Base-by-base conservation (phyloP, 805 yeast genomes). In the Ogataea populi-albae region DNA sequence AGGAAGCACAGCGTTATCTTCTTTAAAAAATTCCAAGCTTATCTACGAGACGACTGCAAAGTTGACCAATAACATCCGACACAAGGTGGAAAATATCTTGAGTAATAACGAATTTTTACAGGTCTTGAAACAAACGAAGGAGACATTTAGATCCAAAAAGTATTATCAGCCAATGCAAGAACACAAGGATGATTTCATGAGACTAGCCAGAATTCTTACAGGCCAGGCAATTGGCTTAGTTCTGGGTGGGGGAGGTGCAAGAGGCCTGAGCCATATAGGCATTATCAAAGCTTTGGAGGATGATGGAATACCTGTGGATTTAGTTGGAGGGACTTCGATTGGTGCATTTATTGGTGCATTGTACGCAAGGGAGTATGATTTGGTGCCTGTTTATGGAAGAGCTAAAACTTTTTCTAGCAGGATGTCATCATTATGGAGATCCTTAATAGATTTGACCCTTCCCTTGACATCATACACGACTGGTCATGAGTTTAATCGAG, bases 161-260 rank as follows among this genome's bases (percentile, higher is more conserved):
- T 54, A 55, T 30, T 59, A 59, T 28, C 58, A 52, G 23, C 59
- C 68, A 2, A 57, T 59, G 39, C 71, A 68, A 47, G 64, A 75
- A 9, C 88, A 85, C 55, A 89, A 89, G 57, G 83, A 81, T 56
- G 98, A 91, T 57, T 93, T 93, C 57, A 68, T 86, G 59, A 71
- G 98, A 38, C 62, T 91, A 23, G 98, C 98, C 0, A 72, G 98
- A 51, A 74, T 93, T 6, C 62, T 91, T 11, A 85, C 96, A 0
- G 96, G 95, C 6, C 87, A 88, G 55, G 96, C 96, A 0, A 85
- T 93, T 26, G 98, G 98, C 0, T 66, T 93, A 14, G 97, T 91
- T 5, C 66, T 91, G 3, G 98, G 98, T 5, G 98, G 98, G 10
- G 98, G 98, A 26, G 98, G 98, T 27, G 96, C 98, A 0, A 70